Percentiles rank a stretch among this genome's conserved stretches.
Evolutionary conservation across 169 alveolate species (phyloP).

Genomic region (Plasmodium vivax): DNA sequence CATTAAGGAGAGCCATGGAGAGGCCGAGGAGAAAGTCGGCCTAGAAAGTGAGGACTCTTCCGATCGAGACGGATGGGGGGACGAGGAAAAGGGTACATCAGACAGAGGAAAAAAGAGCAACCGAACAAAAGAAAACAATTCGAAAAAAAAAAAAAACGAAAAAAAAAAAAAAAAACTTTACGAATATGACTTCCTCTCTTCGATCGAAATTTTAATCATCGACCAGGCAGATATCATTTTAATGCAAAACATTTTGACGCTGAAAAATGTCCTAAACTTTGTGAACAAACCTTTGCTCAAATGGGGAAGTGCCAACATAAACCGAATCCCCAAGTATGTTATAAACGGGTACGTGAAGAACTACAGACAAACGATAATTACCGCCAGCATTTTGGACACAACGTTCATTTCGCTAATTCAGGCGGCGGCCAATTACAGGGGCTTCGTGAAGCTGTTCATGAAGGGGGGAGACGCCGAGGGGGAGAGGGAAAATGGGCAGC

Average conservation of each 20-base stretch:
- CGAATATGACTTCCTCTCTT: conserved; percentile 88
- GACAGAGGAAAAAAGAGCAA: background rate
- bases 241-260: conserved; percentile 86
- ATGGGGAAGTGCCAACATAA: conserved; percentile 69
- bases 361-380: conserved; percentile 69
- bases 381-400: conserved; percentile 51
- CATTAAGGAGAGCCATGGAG: conserved; percentile 76
- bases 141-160: background rate
- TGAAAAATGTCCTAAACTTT: conserved; percentile 61
- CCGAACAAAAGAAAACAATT: background rate
- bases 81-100: background rate
- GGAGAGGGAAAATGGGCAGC: background rate
- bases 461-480: background rate
- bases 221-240: conserved; percentile 89
- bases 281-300: conserved; percentile 61
- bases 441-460: conserved; percentile 42
- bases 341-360: conserved; percentile 61
- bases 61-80: conserved; percentile 5
- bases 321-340: conserved; percentile 59
- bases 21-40: background rate
- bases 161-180: conserved; percentile 49
- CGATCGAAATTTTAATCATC: conserved; percentile 87
- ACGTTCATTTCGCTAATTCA: conserved; percentile 64
- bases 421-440: conserved; percentile 24
- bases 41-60: conserved; percentile 8